phyloP scores from a whole-genome alignment of 1,284 basidiomycete genomes.

The Fomitopsis betulina region DNA sequence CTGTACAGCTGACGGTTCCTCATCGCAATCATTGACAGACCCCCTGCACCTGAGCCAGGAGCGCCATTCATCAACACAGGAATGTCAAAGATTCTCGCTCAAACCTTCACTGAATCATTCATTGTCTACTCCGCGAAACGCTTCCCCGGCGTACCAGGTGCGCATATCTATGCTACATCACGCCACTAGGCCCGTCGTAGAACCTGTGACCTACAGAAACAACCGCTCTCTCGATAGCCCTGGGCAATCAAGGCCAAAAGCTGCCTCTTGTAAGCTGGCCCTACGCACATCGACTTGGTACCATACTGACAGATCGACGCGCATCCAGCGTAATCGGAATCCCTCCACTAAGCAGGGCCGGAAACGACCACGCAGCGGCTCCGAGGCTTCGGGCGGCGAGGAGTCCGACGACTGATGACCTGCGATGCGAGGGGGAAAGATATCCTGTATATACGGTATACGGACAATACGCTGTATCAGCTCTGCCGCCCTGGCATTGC shows the following conservation, averaged over 20 bases:
- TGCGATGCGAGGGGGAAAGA: neutral
- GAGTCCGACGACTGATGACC: slow-evolving; percentile 45
- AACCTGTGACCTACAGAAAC: slow-evolving; percentile 50
- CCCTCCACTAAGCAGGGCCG: slow-evolving; percentile 47
- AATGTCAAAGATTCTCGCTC: slow-evolving; percentile 72
- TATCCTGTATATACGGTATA: neutral
- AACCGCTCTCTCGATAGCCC: slow-evolving; percentile 85
- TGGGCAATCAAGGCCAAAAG: slow-evolving; percentile 89
- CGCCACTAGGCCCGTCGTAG: slow-evolving; percentile 9
- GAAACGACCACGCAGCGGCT: slow-evolving; percentile 46
- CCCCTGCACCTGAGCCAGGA: slow-evolving; percentile 68
- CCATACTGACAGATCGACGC: neutral
- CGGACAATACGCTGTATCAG: neutral
- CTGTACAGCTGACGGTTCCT: slow-evolving; percentile 10
- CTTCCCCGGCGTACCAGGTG: slow-evolving; percentile 89
- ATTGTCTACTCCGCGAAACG: slow-evolving; percentile 90
- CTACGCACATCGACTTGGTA: slow-evolving; percentile 8
- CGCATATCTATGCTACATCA: slow-evolving; percentile 20
- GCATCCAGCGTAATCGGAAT: slow-evolving; percentile 62
- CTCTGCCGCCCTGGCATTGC: neutral
- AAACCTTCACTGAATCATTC: slow-evolving; percentile 83
- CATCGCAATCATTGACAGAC: slow-evolving; percentile 35
- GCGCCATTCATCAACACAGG: slow-evolving; percentile 59
- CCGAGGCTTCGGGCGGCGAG: slow-evolving; percentile 35
- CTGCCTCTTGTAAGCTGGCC: slow-evolving; percentile 66